phyloP scores from a whole-genome alignment of 495 filamentous ascomycete genomes.

The Xylaria sp. region DNA sequence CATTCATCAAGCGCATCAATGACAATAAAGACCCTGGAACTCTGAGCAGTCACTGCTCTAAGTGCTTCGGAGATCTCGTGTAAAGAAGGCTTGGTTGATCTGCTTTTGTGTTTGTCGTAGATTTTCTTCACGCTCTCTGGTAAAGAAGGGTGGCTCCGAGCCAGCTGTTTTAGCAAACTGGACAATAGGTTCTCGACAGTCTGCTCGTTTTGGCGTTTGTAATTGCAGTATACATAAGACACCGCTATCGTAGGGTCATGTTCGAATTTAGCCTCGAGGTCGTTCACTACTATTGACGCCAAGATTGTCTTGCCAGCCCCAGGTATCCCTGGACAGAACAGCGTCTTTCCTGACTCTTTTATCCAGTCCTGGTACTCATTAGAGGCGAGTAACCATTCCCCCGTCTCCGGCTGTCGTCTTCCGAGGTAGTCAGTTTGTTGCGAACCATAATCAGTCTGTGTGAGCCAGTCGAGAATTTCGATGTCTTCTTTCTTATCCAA shows the following conservation, averaged over 20 bases:
- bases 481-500: background rate
- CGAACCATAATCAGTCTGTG: conserved; percentile 30
- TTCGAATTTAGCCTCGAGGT: conserved; percentile 36
- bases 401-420: conserved; percentile 46
- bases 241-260: conserved; percentile 43
- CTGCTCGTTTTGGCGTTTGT: conserved; percentile 40
- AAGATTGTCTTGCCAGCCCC: conserved; percentile 47
- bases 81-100: conserved; percentile 37
- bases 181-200: conserved; percentile 32
- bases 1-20: conserved; percentile 60
- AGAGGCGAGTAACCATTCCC: conserved; percentile 53
- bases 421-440: conserved; percentile 36
- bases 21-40: conserved; percentile 47
- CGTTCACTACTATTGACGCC: conserved; percentile 44
- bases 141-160: conserved; percentile 30
- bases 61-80: conserved; percentile 35
- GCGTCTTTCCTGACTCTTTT: conserved; percentile 30
- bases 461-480: conserved; percentile 40
- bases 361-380: conserved; percentile 46
- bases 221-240: conserved; percentile 54
- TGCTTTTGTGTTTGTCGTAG: conserved; percentile 30
- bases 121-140: conserved; percentile 38
- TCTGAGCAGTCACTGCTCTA: background rate
- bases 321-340: conserved; percentile 55
- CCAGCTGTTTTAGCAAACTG: conserved; percentile 45